phyloP scores from a whole-genome alignment of 2,329 filamentous ascomycete genomes.

The Xylariaceae sp. region DNA sequence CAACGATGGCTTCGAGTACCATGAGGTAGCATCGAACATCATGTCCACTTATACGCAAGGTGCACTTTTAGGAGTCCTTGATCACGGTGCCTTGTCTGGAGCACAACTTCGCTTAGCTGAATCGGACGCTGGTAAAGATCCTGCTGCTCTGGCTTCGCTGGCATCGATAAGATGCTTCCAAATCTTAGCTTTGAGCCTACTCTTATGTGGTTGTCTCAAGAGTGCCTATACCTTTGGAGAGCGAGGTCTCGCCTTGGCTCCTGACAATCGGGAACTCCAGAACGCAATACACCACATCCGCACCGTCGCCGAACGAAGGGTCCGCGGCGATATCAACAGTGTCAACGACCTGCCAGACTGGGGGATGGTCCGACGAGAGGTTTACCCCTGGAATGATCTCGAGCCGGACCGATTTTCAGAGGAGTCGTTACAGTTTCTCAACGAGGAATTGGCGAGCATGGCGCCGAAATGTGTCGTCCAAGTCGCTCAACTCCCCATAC shows the following conservation, averaged over 20 bases:
- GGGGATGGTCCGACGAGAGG: slow-evolving; percentile 66
- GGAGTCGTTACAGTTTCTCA: slow-evolving; percentile 69
- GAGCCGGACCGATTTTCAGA: slow-evolving; percentile 69
- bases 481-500: slow-evolving; percentile 70
- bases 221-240: slow-evolving; percentile 66
- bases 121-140: slow-evolving; percentile 33
- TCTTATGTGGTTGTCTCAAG: slow-evolving; percentile 66
- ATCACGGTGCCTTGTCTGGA: slow-evolving; percentile 40
- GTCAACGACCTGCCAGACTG: slow-evolving; percentile 62
- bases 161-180: slow-evolving; percentile 59
- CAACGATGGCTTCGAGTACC: slow-evolving; percentile 80
- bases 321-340: slow-evolving; percentile 46
- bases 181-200: slow-evolving; percentile 55
- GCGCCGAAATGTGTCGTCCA: slow-evolving; percentile 81
- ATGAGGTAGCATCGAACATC: slow-evolving; percentile 61
- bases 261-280: slow-evolving; percentile 54
- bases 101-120: slow-evolving; percentile 33
- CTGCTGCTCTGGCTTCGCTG: slow-evolving; percentile 43
- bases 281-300: slow-evolving; percentile 54
- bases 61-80: slow-evolving; percentile 44
- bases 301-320: slow-evolving; percentile 48
- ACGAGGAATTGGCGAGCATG: slow-evolving; percentile 63
- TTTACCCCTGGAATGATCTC: slow-evolving; percentile 68
- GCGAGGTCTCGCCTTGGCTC: slow-evolving; percentile 56
- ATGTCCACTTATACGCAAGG: slow-evolving; percentile 41